phyloP scores from a whole-genome alignment of 495 filamentous ascomycete genomes.

The Lentithecium fluviatile region DNA sequence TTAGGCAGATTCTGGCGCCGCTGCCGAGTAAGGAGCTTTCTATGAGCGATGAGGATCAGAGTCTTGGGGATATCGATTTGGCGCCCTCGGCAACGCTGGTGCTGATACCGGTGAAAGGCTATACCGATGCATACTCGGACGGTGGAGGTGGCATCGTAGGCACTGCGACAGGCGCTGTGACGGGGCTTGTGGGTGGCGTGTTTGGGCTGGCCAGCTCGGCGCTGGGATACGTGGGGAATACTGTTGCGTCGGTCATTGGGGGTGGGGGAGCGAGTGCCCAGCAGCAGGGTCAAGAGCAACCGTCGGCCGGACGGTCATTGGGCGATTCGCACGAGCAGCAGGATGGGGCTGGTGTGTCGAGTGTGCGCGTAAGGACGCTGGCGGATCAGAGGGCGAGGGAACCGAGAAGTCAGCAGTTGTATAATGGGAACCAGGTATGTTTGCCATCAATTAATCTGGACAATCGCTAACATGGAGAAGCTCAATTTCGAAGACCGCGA shows the following conservation, averaged over 20 bases:
- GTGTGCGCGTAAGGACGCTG: constrained; percentile 56
- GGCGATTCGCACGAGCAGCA: constrained; percentile 1
- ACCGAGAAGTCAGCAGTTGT: constrained; percentile 62
- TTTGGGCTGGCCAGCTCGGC: constrained; percentile 49
- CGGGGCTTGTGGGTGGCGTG: constrained; percentile 22
- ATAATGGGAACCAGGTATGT: constrained; percentile 83
- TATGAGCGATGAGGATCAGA: constrained; percentile 68
- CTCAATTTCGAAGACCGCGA: too few relatives aligned
- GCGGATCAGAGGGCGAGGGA: constrained; percentile 53
- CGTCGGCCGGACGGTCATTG: background rate
- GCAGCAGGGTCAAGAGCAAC: background rate
- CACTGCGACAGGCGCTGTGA: constrained; percentile 13
- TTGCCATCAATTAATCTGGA: too few relatives aligned
- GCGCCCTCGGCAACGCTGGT: constrained; percentile 79
- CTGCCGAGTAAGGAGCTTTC: constrained; percentile 70
- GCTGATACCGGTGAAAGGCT: constrained; percentile 66
- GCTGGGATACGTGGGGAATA: constrained; percentile 38
- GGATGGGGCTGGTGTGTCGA: constrained; percentile 2
- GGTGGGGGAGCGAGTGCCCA: constrained; percentile 6
- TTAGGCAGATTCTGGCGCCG: constrained; percentile 82
- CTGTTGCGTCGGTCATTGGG: constrained; percentile 57
- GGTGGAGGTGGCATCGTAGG: constrained; percentile 34
- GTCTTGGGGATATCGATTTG: constrained; percentile 65
- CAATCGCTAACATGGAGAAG: too few relatives aligned
- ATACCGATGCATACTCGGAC: constrained; percentile 59